phyloP scores from a whole-genome alignment of 2,329 filamentous ascomycete species.

The Penicillium sp. region DNA sequence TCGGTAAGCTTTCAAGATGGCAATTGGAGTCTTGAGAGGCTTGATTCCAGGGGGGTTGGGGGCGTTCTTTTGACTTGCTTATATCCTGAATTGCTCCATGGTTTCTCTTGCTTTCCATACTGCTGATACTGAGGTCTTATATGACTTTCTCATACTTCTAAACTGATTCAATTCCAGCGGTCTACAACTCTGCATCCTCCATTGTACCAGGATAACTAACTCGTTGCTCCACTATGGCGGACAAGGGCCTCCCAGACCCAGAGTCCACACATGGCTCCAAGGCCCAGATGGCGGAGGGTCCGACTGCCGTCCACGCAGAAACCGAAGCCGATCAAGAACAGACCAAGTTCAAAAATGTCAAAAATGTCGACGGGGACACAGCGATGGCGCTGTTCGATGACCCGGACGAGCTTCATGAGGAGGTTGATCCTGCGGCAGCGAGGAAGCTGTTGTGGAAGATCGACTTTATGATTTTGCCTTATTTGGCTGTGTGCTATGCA shows the following conservation, averaged over 20 bases:
- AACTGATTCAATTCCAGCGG: neutral
- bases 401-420: slow-evolving; percentile 47
- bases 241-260: slow-evolving; percentile 3
- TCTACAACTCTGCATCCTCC: neutral
- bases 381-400: slow-evolving; percentile 51
- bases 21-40: neutral
- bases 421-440: slow-evolving; percentile 47
- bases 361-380: slow-evolving; percentile 45
- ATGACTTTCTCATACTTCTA: neutral
- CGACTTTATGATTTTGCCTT: slow-evolving; percentile 58
- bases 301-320: slow-evolving; percentile 30
- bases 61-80: no score
- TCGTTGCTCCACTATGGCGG: slow-evolving; percentile 16
- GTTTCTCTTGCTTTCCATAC: no score
- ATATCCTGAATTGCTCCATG: no score
- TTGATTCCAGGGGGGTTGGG: neutral
- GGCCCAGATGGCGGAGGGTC: slow-evolving; percentile 21
- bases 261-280: slow-evolving; percentile 19
- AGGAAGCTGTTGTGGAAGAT: slow-evolving; percentile 53
- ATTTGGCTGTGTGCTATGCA: slow-evolving; percentile 52
- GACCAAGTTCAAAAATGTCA: slow-evolving; percentile 29
- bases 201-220: neutral
- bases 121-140: neutral
- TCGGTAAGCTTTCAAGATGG: slow-evolving; percentile 1
- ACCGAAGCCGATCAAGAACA: slow-evolving; percentile 27